Evolutionary conservation across 768 basidiomycete species (phyloP).

Genomic region (Mycena belliarum): DNA sequence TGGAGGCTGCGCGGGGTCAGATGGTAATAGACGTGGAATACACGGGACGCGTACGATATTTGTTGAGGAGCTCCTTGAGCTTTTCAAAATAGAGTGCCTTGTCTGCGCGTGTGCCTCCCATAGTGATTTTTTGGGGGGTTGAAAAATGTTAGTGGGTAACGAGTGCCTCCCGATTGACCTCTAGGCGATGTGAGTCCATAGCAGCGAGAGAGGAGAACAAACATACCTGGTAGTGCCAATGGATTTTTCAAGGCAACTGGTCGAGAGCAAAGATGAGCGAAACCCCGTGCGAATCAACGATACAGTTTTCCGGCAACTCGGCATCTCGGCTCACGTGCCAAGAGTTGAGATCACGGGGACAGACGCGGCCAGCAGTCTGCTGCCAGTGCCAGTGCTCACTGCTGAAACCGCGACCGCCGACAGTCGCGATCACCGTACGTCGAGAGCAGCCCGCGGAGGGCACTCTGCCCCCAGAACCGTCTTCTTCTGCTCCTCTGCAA

Average conservation of each 20-base stretch:
- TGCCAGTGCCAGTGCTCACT: no score
- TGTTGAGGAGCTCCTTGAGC: conserved; percentile 88
- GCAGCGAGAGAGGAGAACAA: background rate
- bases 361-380: no score
- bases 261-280: conserved; percentile 30
- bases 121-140: conserved; percentile 46
- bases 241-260: conserved; percentile 91
- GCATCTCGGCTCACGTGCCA: no score
- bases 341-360: no score
- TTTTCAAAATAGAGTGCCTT: conserved; percentile 92
- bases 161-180: conserved; percentile 95
- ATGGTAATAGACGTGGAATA: background rate
- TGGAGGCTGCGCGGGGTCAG: conserved; percentile 66
- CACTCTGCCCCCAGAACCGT: conserved; percentile 4
- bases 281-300: conserved; percentile 11
- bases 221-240: conserved; percentile 78
- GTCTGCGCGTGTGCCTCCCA: conserved; percentile 90
- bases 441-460: no score
- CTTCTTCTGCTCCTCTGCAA: conserved; percentile 41
- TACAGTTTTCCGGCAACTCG: background rate
- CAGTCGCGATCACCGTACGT: no score
- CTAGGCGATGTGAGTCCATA: conserved; percentile 36
- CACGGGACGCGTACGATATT: conserved; percentile 72
- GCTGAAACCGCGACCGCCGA: no score
- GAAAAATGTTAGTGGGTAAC: conserved; percentile 30